Conservation (phyloP, 2,329 filamentous ascomycete species). For the Pezicula neosporulosa region DNA sequence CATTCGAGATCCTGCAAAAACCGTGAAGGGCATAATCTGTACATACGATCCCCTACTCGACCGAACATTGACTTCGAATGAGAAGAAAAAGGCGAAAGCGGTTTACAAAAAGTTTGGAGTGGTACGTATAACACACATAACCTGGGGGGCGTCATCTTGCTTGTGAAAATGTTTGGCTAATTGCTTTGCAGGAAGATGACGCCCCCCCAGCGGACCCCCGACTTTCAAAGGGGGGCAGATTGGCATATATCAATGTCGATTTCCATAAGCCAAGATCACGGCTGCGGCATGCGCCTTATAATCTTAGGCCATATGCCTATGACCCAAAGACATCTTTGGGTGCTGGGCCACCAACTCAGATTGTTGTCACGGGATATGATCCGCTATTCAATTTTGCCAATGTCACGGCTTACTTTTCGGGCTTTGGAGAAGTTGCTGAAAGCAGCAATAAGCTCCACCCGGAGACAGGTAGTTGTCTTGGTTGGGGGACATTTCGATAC, state of each 20-base stretch:
- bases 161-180: conserved; percentile 54
- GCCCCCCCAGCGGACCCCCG: conserved; percentile 79
- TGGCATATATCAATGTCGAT: conserved; percentile 67
- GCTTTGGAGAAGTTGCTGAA: conserved; percentile 83
- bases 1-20: conserved; percentile 53
- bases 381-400: conserved; percentile 79
- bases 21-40: conserved; percentile 54
- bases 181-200: conserved; percentile 71
- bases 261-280: conserved; percentile 69
- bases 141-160: conserved; percentile 58
- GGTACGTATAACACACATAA: conserved; percentile 50
- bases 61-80: conserved; percentile 38
- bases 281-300: conserved; percentile 70
- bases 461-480: conserved; percentile 88
- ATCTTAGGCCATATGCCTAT: conserved; percentile 76
- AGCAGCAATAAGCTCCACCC: conserved; percentile 95
- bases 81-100: conserved; percentile 56
- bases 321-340: conserved; percentile 82
- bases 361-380: conserved; percentile 96
- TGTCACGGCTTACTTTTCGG: conserved; percentile 71
- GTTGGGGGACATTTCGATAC: conserved; percentile 89
- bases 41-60: conserved; percentile 51
- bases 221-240: conserved; percentile 63
- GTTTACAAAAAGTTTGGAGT: conserved; percentile 61
- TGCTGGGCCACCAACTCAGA: conserved; percentile 82